Base-by-base conservation (phyloP, 1,284 basidiomycete species). In the Marasmius oreades region DNA sequence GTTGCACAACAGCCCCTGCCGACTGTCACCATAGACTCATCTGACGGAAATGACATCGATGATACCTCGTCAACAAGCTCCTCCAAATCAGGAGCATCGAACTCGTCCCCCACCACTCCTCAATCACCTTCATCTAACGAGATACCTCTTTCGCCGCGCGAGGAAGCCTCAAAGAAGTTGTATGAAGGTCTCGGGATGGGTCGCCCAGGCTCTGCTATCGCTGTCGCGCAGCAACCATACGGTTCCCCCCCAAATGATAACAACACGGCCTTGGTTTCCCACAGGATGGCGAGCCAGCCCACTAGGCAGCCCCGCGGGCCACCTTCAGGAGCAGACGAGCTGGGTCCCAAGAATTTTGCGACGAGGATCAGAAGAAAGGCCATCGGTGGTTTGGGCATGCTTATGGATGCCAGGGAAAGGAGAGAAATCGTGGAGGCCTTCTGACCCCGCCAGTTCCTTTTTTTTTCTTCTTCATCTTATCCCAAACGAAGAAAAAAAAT, bases 301-400 rank as follows among this genome's bases (percentile, higher is more conserved):
- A 77, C 85, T 52, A 85, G 92, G 71, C 92, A 94, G 77, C 92
- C 92, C 61, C 82, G 83, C 58, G 92, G 92, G 62, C 92, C 92
- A 56, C 92, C 92, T 54, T 89, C 89, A 24, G 89, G 88, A 67
- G 82, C 85, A 57, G 90, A 93, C 65, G 92, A 94, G 69, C 81
- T 95, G 43, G 86, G 87, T n/a, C 84, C 88, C 48, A 90, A 89
- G 78, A 95, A 95, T 73, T 95, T 95, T 74, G 92, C 92, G 16
- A 84, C 84, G 22, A 82, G 90, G 63, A 86, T 88, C 69, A 79
- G 88, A 70, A 81, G 86, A 66, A 83, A 85, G 75, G 88, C 88
- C n/a, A 88, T 92, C 58, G 89, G 86, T 36, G 88, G 88, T 28
- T 73, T 89, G 51, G 85, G 84, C 55, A 81, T 82, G 64, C 79